Conservation (phyloP, 495 filamentous ascomycete genomes). For the Neurospora sp. region DNA sequence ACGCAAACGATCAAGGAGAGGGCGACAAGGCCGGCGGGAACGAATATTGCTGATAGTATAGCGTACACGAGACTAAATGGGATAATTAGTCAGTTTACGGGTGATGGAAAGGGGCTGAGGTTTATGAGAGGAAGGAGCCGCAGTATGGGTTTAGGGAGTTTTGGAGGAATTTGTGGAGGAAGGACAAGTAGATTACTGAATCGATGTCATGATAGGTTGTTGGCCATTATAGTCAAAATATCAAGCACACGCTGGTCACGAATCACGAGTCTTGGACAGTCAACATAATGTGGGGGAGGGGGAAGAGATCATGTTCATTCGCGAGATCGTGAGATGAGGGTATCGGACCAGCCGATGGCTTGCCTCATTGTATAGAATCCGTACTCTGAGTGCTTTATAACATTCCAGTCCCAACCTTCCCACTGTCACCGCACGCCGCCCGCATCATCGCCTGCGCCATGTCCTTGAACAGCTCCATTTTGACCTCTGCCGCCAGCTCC, state of each 20-base stretch:
- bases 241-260: neutral
- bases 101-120: constrained; percentile 39
- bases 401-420: neutral
- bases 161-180: constrained; percentile 65
- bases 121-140: constrained; percentile 63
- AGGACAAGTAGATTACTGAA: neutral
- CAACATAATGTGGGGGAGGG: neutral
- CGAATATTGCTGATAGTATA: constrained; percentile 23
- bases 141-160: constrained; percentile 82
- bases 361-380: neutral
- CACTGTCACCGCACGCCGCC: neutral
- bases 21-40: constrained; percentile 40
- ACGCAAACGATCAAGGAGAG: constrained; percentile 61
- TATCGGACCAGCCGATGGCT: neutral
- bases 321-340: neutral
- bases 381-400: neutral
- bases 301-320: neutral
- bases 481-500: constrained; percentile 3
- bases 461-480: constrained; percentile 1
- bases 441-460: constrained; percentile 8
- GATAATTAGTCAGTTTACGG: constrained; percentile 33
- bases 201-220: too few relatives aligned
- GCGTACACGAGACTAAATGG: constrained; percentile 9
- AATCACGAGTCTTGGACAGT: neutral
- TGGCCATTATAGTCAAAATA: neutral